Conservation (phyloP, 2,329 filamentous ascomycete species). For the Keithomyces neogunnii region DNA sequence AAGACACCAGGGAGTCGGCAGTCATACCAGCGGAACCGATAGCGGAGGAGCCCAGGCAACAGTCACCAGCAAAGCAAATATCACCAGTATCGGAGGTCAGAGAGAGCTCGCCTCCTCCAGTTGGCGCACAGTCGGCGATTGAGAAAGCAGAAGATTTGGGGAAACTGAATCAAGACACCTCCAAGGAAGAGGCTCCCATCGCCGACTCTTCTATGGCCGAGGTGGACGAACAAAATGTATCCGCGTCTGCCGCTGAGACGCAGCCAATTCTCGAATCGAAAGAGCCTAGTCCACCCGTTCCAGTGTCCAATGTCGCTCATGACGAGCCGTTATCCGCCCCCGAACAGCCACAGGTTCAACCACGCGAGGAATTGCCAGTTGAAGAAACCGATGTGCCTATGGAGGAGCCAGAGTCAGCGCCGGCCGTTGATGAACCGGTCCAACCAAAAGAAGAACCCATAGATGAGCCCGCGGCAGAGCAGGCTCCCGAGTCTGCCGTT, state of each 20-base stretch:
- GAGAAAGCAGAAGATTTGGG: neutral
- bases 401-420: neutral
- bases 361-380: neutral
- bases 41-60: neutral
- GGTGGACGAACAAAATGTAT: neutral
- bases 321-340: neutral
- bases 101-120: neutral
- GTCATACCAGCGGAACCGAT: constrained; percentile 4
- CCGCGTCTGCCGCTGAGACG: neutral
- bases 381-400: neutral
- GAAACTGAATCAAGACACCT: neutral
- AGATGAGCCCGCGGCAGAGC: constrained; percentile 9
- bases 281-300: neutral
- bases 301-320: neutral
- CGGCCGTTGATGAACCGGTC: constrained; percentile 7
- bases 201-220: neutral
- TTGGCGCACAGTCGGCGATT: neutral
- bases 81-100: constrained; percentile 10
- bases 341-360: neutral
- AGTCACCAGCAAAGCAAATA: constrained; percentile 9
- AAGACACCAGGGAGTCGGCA: constrained; percentile 12
- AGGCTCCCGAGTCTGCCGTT: constrained; percentile 3
- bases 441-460: constrained; percentile 17
- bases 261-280: neutral
- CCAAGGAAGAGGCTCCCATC: neutral